A percentile compares a stretch with the other conserved stretches of the same genome.
Conservation (phyloP, 371 early-diverging fungal species). For the Mortierella sp. region DNA sequence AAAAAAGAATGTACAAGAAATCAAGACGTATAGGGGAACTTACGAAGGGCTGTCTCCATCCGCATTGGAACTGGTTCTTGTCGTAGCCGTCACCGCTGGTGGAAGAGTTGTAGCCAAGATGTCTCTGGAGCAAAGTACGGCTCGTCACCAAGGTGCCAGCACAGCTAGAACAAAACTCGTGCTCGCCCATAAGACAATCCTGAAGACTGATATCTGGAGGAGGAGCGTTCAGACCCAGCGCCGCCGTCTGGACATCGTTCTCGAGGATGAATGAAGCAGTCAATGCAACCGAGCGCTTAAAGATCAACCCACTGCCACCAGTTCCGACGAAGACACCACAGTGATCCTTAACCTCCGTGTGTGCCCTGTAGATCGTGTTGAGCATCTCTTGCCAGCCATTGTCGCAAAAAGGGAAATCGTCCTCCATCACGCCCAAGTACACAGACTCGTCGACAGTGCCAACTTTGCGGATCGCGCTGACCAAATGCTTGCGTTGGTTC, state of each 20-base stretch:
- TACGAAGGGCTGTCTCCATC: conserved; percentile 78
- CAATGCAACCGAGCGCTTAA: conserved; percentile 64
- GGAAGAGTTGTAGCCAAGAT: conserved; percentile 75
- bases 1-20: neutral
- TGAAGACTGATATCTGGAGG: conserved; percentile 74
- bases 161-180: conserved; percentile 62
- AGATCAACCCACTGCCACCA: conserved; percentile 71
- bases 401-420: conserved; percentile 73
- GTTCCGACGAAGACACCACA: conserved; percentile 77
- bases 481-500: conserved; percentile 71
- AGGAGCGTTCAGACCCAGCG: conserved; percentile 8
- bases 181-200: conserved; percentile 66
- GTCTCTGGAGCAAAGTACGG: conserved; percentile 68
- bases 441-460: conserved; percentile 58
- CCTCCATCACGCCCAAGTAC: conserved; percentile 70
- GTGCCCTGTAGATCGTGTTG: conserved; percentile 66
- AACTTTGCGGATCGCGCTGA: conserved; percentile 62
- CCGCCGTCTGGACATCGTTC: conserved; percentile 32
- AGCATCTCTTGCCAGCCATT: conserved; percentile 69
- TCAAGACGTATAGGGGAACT: conserved; percentile 36
- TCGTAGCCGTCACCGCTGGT: conserved; percentile 72
- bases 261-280: conserved; percentile 61
- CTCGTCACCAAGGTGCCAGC: conserved; percentile 63
- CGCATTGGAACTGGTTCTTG: conserved; percentile 73
- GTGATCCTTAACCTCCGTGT: conserved; percentile 61